Evolutionary conservation across 192 early-diverging fungal species (phyloP).

Genomic region (Anaeromyces robustus): DNA sequence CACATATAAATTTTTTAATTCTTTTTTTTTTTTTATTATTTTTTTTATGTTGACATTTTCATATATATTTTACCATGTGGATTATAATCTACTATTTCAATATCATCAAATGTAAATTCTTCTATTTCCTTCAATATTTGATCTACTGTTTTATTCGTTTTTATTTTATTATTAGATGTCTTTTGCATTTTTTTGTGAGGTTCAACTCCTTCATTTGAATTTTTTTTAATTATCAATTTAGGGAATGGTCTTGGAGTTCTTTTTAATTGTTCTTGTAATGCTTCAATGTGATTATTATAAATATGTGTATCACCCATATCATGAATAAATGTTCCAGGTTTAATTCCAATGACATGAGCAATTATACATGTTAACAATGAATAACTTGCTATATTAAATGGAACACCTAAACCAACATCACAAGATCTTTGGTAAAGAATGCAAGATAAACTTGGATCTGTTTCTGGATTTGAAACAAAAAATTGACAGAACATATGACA

Average conservation of each 20-base stretch:
- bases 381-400: slow-evolving; percentile 97
- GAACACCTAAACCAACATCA: slow-evolving; percentile 93
- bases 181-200: neutral
- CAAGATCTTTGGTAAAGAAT: slow-evolving; percentile 90
- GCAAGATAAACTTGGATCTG: slow-evolving; percentile 56
- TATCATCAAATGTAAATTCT: neutral
- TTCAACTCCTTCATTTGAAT: slow-evolving; percentile 1
- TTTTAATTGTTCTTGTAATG: slow-evolving; percentile 59
- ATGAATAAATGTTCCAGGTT: slow-evolving; percentile 75
- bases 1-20: no score
- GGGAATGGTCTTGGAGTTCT: slow-evolving; percentile 73
- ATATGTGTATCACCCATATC: slow-evolving; percentile 94
- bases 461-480: slow-evolving; percentile 57
- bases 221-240: slow-evolving; percentile 42
- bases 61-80: neutral
- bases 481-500: slow-evolving; percentile 98
- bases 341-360: slow-evolving; percentile 67
- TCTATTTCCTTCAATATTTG: neutral
- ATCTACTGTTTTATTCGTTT: neutral
- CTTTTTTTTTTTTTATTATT: no score
- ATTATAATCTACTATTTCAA: neutral
- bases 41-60: neutral
- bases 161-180: neutral
- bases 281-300: slow-evolving; percentile 79
- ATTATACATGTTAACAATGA: slow-evolving; percentile 79